Evolutionary conservation across 148 eudicot genomes (phyloP).

Genomic region (Heliosperma pusillum): DNA sequence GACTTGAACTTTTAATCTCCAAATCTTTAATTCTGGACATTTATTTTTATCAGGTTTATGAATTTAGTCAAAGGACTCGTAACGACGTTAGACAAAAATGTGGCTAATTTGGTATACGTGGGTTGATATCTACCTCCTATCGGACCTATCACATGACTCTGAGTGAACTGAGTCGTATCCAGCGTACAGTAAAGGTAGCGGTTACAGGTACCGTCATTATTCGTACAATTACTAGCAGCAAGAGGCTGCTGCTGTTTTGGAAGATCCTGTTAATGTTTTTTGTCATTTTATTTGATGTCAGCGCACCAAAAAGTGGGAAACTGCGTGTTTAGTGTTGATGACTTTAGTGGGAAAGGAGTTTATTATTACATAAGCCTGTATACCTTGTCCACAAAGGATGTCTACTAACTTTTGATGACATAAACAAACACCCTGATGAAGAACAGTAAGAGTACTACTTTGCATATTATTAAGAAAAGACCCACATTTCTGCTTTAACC

Average conservation of each 20-base stretch:
- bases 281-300: slow-evolving; percentile 35
- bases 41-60: too few relatives aligned
- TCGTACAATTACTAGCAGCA: not conserved
- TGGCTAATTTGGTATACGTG: too few relatives aligned
- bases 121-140: too few relatives aligned
- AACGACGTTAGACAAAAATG: too few relatives aligned
- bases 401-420: slow-evolving; percentile 13
- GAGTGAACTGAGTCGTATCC: too few relatives aligned
- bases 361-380: slow-evolving; percentile 7
- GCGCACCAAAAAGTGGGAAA: slow-evolving; percentile 40
- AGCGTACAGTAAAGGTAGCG: too few relatives aligned
- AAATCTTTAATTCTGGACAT: too few relatives aligned
- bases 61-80: too few relatives aligned
- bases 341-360: slow-evolving; percentile 27
- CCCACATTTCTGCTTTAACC: slow-evolving; percentile 19
- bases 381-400: not conserved
- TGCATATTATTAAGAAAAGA: slow-evolving; percentile 2
- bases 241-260: slow-evolving; percentile 23
- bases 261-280: slow-evolving; percentile 20
- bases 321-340: slow-evolving; percentile 29
- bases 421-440: slow-evolving; percentile 22
- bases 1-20: too few relatives aligned
- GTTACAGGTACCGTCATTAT: too few relatives aligned
- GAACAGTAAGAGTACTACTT: not conserved
- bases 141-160: too few relatives aligned